phyloP scores from a whole-genome alignment of 352 stramenopile genomes.

The Pythium phragmiticola region DNA sequence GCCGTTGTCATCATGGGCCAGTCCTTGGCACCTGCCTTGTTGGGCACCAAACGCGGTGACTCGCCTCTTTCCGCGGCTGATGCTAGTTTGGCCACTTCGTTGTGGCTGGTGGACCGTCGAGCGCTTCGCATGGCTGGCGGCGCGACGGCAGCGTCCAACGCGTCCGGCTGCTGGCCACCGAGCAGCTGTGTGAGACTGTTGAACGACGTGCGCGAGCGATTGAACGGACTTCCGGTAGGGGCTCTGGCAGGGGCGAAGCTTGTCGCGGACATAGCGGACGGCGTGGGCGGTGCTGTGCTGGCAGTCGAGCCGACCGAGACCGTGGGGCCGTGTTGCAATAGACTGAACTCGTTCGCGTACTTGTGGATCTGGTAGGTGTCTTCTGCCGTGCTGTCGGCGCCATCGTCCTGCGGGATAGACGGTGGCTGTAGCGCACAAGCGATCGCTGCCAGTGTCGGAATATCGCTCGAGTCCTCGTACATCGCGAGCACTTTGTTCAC shows the following conservation, averaged over 20 bases:
- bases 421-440: slow-evolving; percentile 50
- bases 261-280: background rate
- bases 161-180: slow-evolving; percentile 26
- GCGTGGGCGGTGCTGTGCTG: background rate
- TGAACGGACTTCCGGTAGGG: slow-evolving; percentile 19
- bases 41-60: background rate
- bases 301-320: background rate
- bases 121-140: slow-evolving; percentile 50
- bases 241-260: background rate
- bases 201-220: slow-evolving; percentile 26
- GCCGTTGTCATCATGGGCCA: slow-evolving; percentile 32
- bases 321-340: background rate
- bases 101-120: slow-evolving; percentile 67
- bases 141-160: slow-evolving; percentile 23
- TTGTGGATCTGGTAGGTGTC: background rate
- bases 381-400: background rate
- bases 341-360: background rate
- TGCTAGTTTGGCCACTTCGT: slow-evolving; percentile 36
- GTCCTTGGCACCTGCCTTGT: slow-evolving; percentile 32
- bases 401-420: background rate
- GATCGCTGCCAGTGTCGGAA: slow-evolving; percentile 75
- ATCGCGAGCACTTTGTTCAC: slow-evolving; percentile 77
- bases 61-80: background rate
- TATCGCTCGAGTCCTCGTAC: slow-evolving; percentile 76
- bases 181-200: slow-evolving; percentile 27